These are phyloP conservation scores for Podila epicladia DNA, from an alignment of 192 early-diverging fungal genomes.

Conservation along the genomic window DNA sequence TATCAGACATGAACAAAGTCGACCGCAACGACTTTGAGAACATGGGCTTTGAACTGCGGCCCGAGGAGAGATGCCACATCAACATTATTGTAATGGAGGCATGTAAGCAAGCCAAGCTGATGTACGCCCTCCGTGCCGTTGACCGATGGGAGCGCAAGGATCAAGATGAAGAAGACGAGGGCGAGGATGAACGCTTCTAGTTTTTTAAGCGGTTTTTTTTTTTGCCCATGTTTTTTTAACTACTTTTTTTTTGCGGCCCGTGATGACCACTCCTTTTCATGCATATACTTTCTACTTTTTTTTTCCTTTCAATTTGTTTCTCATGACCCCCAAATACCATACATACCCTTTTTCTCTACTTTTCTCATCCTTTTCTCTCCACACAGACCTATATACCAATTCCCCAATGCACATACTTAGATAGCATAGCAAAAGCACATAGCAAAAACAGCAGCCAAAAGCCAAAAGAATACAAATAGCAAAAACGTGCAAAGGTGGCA, in stretches of 20 bases:
- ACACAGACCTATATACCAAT: background rate
- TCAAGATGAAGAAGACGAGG: constrained; percentile 40
- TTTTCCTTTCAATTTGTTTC: constrained; percentile 7
- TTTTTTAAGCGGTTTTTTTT: background rate
- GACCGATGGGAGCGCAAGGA: constrained; percentile 38
- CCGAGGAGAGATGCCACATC: constrained; percentile 68
- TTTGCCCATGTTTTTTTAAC: background rate
- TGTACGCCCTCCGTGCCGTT: constrained; percentile 58
- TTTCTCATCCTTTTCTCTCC: background rate
- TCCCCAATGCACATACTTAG: no score
- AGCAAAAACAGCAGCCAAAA: no score
- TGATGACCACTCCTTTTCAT: background rate
- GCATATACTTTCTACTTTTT: background rate
- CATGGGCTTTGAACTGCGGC: constrained; percentile 61
- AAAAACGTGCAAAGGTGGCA: no score
- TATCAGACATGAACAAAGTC: constrained; percentile 44
- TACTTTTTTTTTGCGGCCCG: background rate
- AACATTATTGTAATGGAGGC: constrained; percentile 63
- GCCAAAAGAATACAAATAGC: no score
- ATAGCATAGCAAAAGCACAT: no score
- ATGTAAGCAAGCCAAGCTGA: constrained; percentile 63
- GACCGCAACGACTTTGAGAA: constrained; percentile 60
- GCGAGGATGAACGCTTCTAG: constrained; percentile 43
- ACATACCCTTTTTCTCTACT: background rate
- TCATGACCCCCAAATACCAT: constrained; percentile 4